Conservation (phyloP, 2,329 filamentous ascomycete species). For the Stemphylium lycopersici region DNA sequence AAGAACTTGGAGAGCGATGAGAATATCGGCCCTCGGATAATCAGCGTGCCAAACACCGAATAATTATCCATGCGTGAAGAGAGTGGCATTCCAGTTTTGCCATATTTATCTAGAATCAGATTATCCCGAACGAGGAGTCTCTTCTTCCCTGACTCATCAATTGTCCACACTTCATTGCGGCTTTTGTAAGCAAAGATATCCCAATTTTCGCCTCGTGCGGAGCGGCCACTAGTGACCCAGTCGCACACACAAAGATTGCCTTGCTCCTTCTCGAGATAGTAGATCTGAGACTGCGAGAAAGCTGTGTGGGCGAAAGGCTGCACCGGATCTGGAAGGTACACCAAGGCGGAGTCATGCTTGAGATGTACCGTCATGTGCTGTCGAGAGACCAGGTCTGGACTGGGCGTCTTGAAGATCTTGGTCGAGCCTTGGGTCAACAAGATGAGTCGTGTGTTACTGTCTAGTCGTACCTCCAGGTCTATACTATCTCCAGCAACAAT, state of each 20-base stretch:
- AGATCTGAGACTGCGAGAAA: conserved; percentile 84
- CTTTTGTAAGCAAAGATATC: conserved; percentile 79
- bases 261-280: conserved; percentile 61
- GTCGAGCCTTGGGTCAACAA: conserved; percentile 76
- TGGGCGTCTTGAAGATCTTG: conserved; percentile 87
- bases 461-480: conserved; percentile 71
- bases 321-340: conserved; percentile 85
- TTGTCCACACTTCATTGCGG: conserved; percentile 83
- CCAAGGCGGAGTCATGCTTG: conserved; percentile 57
- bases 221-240: conserved; percentile 90
- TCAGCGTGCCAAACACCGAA: conserved; percentile 81
- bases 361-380: conserved; percentile 59
- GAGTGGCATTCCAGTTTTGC: conserved; percentile 36
- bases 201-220: conserved; percentile 88
- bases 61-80: conserved; percentile 71
- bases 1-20: conserved; percentile 73
- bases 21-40: conserved; percentile 77
- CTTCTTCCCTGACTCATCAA: conserved; percentile 46
- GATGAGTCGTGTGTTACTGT: conserved; percentile 67
- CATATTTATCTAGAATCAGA: conserved; percentile 69
- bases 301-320: conserved; percentile 86
- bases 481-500: conserved; percentile 87
- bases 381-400: conserved; percentile 52
- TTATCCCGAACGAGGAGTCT: conserved; percentile 85
- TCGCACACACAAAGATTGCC: conserved; percentile 78